Evolutionary conservation across 1,284 basidiomycete species (phyloP), one percentile per base, ranked within the genome.

Genomic region (Microbotryum violaceum): DNA sequence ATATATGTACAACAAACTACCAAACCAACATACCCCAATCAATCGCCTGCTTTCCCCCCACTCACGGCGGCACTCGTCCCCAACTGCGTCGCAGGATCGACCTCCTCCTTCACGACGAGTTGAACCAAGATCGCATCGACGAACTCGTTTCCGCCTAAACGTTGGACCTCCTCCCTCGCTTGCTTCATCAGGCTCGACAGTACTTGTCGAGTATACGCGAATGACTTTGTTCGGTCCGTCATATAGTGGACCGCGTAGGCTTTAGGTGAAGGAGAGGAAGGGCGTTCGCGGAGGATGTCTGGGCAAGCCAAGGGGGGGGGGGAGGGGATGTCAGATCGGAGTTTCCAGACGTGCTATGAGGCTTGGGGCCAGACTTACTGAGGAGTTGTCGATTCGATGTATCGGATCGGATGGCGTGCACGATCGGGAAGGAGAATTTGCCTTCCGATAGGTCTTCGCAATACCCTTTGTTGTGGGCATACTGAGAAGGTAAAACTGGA

Each of bases 401-500:
- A 72, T 93, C 85, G 14, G 87, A 82, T 37, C 88, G 82, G 33
- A 97, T 85, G 16, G 87, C 85, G 72, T 97, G 93, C 0, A 97
- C 87, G 60, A 97, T 82, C 0, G 91, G 92, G 74, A 97, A 97
- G 20, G 88, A 91, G 76, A 97, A 97, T 75, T 97, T 97, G 2
- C 93, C 93, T 76, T 97, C 93, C 0, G 90, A 89, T 9, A 97
- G 79, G 72, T 97, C 93, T 76, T 97, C 93, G 7, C 88, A 89
- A 72, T 89, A 97, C 6, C 92, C 92, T 76, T 97, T 97, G 77
- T 94, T 92, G 44, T 83, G 80, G 2, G 86, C 81, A 72, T 97
- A 97, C 87, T 93, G 69, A 20, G 57, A 29, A 4, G 29, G 12
- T 46, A 16, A 54, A 45, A 46, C 25, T 4, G 9, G 42, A 2